These are phyloP conservation scores for Trichosanthes cucumerina DNA, from an alignment of 306 rosid genomes.

Conservation along the genomic window DNA sequence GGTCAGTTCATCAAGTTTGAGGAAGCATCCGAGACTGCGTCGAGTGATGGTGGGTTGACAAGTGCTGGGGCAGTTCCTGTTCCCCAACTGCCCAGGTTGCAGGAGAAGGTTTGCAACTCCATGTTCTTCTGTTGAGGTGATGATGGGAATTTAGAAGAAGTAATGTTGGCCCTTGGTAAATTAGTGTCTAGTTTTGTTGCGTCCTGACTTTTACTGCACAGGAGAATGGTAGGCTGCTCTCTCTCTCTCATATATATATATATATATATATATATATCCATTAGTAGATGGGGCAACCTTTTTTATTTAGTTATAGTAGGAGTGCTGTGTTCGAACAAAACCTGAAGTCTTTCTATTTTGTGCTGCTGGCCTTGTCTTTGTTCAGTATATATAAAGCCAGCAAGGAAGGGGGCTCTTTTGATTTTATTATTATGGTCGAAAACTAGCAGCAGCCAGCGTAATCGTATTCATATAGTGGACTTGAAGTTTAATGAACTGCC, in stretches of 20 bases:
- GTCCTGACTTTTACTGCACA: not conserved
- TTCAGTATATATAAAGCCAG: not conserved
- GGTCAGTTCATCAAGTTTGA: conserved; percentile 75
- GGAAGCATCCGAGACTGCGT: conserved; percentile 67
- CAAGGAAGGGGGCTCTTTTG: not conserved
- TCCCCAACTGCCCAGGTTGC: conserved; percentile 62
- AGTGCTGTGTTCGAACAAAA: not conserved
- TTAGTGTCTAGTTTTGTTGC: not conserved
- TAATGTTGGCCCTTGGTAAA: not conserved
- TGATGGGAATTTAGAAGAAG: too few relatives aligned
- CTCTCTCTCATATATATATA: too few relatives aligned
- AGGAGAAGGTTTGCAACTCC: conserved; percentile 41
- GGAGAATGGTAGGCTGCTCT: not conserved
- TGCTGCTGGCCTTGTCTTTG: not conserved
- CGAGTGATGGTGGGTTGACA: conserved; percentile 58
- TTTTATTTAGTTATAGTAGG: not conserved
- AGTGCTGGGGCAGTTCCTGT: conserved; percentile 52
- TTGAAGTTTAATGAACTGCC: not conserved
- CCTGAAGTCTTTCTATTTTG: not conserved
- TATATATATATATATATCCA: not conserved
- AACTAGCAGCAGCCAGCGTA: not conserved
- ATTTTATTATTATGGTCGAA: not conserved
- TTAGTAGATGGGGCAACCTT: not conserved
- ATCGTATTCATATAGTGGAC: not conserved
- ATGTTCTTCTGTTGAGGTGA: conserved; percentile 77